phyloP scores from a whole-genome alignment of 352 stramenopile genomes.

The Globisporangium heterothallicum region DNA sequence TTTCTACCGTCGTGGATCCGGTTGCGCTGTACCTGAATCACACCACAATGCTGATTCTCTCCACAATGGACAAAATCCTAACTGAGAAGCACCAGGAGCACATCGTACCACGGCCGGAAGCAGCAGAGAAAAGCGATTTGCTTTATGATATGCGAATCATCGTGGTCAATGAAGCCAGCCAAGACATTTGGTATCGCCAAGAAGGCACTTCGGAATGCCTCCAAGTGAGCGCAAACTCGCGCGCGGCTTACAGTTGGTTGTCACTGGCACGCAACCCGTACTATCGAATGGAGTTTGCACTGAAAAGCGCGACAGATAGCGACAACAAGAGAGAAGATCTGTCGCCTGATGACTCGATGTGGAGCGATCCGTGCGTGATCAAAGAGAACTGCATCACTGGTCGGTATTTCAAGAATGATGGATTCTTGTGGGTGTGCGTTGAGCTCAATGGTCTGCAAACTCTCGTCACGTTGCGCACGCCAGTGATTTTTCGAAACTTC shows the following conservation, averaged over 20 bases:
- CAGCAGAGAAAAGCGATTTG: slow-evolving; percentile 14
- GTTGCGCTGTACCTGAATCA: slow-evolving; percentile 61
- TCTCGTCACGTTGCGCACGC: slow-evolving; percentile 45
- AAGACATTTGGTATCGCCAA: slow-evolving; percentile 61
- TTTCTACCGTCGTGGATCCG: slow-evolving; percentile 49
- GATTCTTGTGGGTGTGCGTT: slow-evolving; percentile 70
- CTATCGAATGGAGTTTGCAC: slow-evolving; percentile 52
- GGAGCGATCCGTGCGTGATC: slow-evolving; percentile 65
- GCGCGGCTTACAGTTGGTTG: slow-evolving; percentile 65
- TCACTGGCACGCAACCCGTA: slow-evolving; percentile 36
- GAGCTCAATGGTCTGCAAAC: slow-evolving; percentile 52
- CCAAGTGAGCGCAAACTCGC: slow-evolving; percentile 20
- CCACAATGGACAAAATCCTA: slow-evolving; percentile 47
- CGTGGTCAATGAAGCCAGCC: slow-evolving; percentile 37
- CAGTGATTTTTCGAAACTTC: slow-evolving; percentile 40
- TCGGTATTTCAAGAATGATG: slow-evolving; percentile 38
- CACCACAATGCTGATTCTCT: slow-evolving; percentile 60
- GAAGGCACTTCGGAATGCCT: slow-evolving; percentile 54
- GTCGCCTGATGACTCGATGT: slow-evolving; percentile 16
- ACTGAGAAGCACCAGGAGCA: slow-evolving; percentile 3
- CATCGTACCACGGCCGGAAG: not conserved
- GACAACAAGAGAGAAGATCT: not conserved
- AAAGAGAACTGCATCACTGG: slow-evolving; percentile 55
- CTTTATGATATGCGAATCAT: slow-evolving; percentile 58
- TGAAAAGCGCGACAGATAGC: slow-evolving; percentile 18